A percentile compares a stretch with the other conserved stretches of the same genome.
phyloP scores from a whole-genome alignment of 2,329 filamentous ascomycete species.

The Epichloe sibirici region DNA sequence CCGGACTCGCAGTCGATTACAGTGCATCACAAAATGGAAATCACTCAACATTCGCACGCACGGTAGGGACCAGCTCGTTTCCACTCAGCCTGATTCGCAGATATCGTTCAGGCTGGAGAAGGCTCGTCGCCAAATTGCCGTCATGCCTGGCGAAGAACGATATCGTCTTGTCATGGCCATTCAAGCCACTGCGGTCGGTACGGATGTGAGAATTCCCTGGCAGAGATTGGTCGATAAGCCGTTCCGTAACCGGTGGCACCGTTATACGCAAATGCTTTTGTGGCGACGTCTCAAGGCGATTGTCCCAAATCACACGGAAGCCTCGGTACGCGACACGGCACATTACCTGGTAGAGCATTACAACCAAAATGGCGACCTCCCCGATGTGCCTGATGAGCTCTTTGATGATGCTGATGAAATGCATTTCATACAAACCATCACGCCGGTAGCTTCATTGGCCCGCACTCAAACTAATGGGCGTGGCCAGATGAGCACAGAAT shows the following conservation, averaged over 20 bases:
- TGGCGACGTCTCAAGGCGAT: conserved; percentile 27
- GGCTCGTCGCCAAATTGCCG: conserved; percentile 28
- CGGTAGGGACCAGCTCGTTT: conserved; percentile 21
- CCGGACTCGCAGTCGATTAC: conserved; percentile 48
- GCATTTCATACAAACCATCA: conserved; percentile 15
- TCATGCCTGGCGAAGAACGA: conserved; percentile 33
- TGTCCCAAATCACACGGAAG: conserved; percentile 19
- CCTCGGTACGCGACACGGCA: conserved; percentile 23
- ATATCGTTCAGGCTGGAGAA: conserved; percentile 31
- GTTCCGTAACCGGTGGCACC: conserved; percentile 27
- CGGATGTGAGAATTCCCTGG: conserved; percentile 40
- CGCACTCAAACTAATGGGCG: not conserved
- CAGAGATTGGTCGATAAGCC: conserved; percentile 27
- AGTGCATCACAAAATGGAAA: conserved; percentile 59
- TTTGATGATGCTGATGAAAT: conserved; percentile 23
- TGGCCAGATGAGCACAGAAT: conserved; percentile 15
- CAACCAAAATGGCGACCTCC: conserved; percentile 21
- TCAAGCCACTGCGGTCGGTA: conserved; percentile 24
- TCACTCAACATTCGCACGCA: conserved; percentile 24
- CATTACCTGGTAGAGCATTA: conserved; percentile 23
- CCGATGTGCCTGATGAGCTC: conserved; percentile 18
- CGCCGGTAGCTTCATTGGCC: not conserved
- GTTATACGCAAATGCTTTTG: conserved; percentile 23
- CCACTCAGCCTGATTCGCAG: conserved; percentile 18
- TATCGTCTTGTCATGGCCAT: conserved; percentile 32